A percentile compares a stretch with the other conserved stretches of the same genome.
phyloP scores from a whole-genome alignment of 345 rosid genomes.

The Lepidium aucheri region DNA sequence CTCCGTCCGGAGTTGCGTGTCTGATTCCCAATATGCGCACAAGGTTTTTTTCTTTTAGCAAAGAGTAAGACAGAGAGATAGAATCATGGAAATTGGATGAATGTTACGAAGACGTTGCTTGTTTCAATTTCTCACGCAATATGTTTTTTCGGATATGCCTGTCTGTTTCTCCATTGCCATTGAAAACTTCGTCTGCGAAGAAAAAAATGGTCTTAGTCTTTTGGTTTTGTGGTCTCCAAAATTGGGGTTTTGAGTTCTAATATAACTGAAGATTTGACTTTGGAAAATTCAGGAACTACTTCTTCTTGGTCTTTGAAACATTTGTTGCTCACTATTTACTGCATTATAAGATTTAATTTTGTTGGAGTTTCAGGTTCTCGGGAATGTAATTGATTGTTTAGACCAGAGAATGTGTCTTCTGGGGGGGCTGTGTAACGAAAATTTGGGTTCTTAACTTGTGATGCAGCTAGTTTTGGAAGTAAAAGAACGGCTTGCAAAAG shows the following conservation, averaged over 20 bases:
- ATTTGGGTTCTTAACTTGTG: not conserved
- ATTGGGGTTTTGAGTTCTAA: not conserved
- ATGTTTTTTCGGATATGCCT: not conserved
- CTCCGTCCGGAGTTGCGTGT: conserved; percentile 33
- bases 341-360: not conserved
- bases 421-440: not conserved
- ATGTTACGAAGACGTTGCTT: conserved; percentile 1
- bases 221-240: not conserved
- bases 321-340: not conserved
- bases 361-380: not conserved
- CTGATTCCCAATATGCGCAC: conserved; percentile 31
- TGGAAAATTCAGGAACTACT: not conserved
- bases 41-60: conserved; percentile 32
- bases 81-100: conserved; percentile 5
- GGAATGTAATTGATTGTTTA: not conserved
- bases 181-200: not conserved
- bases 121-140: conserved; percentile 7
- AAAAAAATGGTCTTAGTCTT: not conserved
- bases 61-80: not conserved
- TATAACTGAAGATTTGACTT: not conserved
- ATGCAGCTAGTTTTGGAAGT: conserved; percentile 76
- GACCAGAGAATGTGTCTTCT: not conserved
- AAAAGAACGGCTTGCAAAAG: conserved; percentile 56
- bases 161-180: not conserved
- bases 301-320: not conserved